A percentile compares a stretch with the other conserved stretches of the same genome.
These are phyloP conservation scores for Eucalyptus regnans DNA, from an alignment of 345 rosid genomes.

Conservation along the genomic window DNA sequence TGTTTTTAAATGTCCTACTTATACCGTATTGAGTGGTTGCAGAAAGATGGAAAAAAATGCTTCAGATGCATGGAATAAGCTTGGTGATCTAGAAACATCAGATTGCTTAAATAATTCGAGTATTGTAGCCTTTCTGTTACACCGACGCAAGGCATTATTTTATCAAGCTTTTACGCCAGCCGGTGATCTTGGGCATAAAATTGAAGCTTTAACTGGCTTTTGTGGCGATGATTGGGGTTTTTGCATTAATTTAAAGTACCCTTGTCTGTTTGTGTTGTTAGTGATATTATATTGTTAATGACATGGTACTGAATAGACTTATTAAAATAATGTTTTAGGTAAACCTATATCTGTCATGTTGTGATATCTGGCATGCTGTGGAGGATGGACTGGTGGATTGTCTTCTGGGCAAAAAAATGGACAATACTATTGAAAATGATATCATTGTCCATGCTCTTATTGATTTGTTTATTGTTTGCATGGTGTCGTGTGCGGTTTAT, in stretches of 20 bases:
- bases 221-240: constrained; percentile 1
- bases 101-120: not conserved
- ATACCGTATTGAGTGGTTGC: not conserved
- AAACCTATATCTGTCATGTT: not conserved
- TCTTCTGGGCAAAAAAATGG: constrained; percentile 27
- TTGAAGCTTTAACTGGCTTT: not conserved
- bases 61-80: not conserved
- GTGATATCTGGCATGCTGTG: not conserved
- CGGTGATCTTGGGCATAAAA: not conserved
- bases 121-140: not conserved
- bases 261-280: constrained; percentile 21
- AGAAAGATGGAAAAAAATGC: not conserved
- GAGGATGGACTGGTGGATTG: constrained; percentile 2
- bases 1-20: not conserved
- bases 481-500: not conserved
- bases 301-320: constrained; percentile 8
- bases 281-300: not conserved
- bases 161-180: not conserved
- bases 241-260: constrained; percentile 25
- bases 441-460: not conserved
- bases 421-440: constrained; percentile 7
- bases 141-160: not conserved
- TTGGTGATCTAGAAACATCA: not conserved
- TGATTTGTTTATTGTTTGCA: not conserved
- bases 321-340: not conserved